Base-by-base conservation (phyloP, 768 basidiomycete species). In the Rhizopogon rudus region DNA sequence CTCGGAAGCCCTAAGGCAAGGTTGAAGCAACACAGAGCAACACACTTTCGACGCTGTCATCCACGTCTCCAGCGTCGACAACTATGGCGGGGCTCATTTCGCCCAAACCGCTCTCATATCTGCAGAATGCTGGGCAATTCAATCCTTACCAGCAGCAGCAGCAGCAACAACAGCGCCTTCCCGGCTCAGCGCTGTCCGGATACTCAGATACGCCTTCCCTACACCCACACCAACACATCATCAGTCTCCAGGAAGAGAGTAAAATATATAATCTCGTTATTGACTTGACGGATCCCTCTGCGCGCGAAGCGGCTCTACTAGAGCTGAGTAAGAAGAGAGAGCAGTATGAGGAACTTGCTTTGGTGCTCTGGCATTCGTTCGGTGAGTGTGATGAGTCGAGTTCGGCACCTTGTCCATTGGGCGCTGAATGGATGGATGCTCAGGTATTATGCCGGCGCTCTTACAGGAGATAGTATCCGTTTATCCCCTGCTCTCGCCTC, bases 251-350 rank as follows among this genome's bases (percentile, higher is more conserved):
- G 37, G 87, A 89, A 59, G 87, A 88, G 66, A 77, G 77, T 61
- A 95, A 97, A 75, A 97, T 99, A 43, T 96, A 93, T 71, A 76
- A 79, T 10, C 80, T 98, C 51, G 94, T 98, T 57, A 84, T 93
- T 61, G 91, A 96, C 55, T 75, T 96, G 28, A 80, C 90, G 77
- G 87, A 92, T 64, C 84, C 88, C 1, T 81, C 76, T 53, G 83
- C 87, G n/a, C 81, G 96, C 58, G 97, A 99, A 67, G 80, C 79
- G 2, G 96, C 97, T 2, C 76, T 99, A 48, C 78, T 98, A 52
- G 97, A 99, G 74, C 78, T 99, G 64, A 96, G 93, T 75, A 98
- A 99, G 81, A 98, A 98, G 77, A 78, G 97, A 59, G 97, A 98
- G 73, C 95, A 98, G 72, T 98, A 96, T 67, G 97, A 99, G 68